Conservation (phyloP, 495 filamentous ascomycete genomes). For the Aspergillus saccharolyticus region DNA sequence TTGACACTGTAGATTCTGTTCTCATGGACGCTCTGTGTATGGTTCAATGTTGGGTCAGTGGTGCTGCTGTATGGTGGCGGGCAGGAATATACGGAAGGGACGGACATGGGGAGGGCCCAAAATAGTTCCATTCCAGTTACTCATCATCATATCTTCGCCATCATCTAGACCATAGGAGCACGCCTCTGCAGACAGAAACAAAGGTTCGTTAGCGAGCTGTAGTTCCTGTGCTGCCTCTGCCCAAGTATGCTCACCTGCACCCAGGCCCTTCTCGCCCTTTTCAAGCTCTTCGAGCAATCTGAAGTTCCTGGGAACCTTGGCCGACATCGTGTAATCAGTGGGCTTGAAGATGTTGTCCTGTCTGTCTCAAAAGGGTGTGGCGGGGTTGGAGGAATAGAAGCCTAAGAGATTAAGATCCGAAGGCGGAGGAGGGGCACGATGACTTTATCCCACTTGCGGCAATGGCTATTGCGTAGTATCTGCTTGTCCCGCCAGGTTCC, state of each 20-base stretch:
- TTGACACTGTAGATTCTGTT: constrained; percentile 98
- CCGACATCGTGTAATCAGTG: constrained; percentile 50
- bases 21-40: constrained; percentile 78
- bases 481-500: constrained; percentile 3
- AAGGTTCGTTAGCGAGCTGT: constrained; percentile 2
- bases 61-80: not conserved
- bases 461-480: constrained; percentile 1
- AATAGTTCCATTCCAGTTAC: constrained; percentile 97
- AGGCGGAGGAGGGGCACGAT: constrained; percentile 23
- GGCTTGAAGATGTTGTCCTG: constrained; percentile 1
- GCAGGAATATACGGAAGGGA: constrained; percentile 12
- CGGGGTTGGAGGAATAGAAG: not conserved
- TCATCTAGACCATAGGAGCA: constrained; percentile 96
- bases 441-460: constrained; percentile 14
- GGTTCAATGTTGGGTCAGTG: constrained; percentile 13
- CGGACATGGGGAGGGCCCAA: constrained; percentile 92
- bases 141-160: constrained; percentile 93
- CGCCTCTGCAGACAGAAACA: constrained; percentile 58
- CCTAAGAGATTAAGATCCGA: constrained; percentile 22
- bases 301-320: constrained; percentile 93
- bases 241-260: constrained; percentile 61
- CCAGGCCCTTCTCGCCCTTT: constrained; percentile 96
- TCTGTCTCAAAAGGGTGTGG: not conserved
- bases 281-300: constrained; percentile 94
- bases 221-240: not conserved